A percentile compares a stretch with the other conserved stretches of the same genome.
These are phyloP conservation scores for Penicillium sp. DNA, from an alignment of 2,329 filamentous ascomycete genomes.

Conservation along the genomic window DNA sequence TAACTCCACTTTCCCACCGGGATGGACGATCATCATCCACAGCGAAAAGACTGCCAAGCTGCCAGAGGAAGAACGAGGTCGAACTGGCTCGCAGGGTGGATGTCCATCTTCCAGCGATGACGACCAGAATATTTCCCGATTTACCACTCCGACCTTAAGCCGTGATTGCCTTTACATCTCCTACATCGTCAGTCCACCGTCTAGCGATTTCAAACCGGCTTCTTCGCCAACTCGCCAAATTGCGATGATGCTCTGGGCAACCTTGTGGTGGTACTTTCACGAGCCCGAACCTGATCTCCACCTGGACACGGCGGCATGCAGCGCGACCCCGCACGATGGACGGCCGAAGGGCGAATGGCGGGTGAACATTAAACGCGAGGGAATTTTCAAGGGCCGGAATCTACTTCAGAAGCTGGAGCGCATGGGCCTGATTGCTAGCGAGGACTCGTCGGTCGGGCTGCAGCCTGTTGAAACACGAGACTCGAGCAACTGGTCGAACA, in stretches of 20 bases:
- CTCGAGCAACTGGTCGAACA: conserved; percentile 68
- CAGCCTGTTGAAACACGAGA: conserved; percentile 59
- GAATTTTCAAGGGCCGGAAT: conserved; percentile 81
- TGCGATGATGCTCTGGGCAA: conserved; percentile 95
- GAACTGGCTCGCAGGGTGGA: conserved; percentile 12
- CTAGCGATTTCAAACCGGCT: conserved; percentile 74
- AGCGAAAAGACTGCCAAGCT: conserved; percentile 55
- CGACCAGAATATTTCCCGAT: conserved; percentile 50
- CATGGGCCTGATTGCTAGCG: conserved; percentile 79
- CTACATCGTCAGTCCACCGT: conserved; percentile 81
- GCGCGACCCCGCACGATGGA: conserved; percentile 65
- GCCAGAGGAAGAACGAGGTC: conserved; percentile 17
- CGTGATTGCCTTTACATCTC: conserved; percentile 88
- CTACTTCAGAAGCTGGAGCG: conserved; percentile 87
- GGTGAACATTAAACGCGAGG: conserved; percentile 79
- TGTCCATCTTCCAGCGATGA: conserved; percentile 17
- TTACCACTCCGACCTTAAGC: conserved; percentile 70
- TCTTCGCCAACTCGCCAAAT: conserved; percentile 83
- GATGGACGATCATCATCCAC: conserved; percentile 87
- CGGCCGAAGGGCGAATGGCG: conserved; percentile 83
- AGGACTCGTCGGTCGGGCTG: conserved; percentile 73
- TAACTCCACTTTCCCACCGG: conserved; percentile 67
- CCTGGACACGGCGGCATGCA: conserved; percentile 63
- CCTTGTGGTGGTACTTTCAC: conserved; percentile 97
- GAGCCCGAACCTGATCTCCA: conserved; percentile 70